Base-by-base conservation (phyloP, 805 yeast genomes). In the Metschnikowia borealis region DNA sequence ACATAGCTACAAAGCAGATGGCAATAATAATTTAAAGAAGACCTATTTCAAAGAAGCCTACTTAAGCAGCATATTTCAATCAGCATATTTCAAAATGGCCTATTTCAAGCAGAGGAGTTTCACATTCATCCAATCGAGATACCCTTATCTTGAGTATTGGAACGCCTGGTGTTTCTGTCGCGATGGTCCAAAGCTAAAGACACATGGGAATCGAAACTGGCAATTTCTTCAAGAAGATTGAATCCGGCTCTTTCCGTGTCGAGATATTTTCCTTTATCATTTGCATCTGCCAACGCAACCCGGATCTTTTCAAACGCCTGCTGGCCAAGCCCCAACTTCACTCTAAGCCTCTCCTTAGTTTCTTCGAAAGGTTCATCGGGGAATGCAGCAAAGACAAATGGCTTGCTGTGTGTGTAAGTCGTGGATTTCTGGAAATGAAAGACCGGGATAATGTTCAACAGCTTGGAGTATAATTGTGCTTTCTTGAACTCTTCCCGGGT, bases 121-220 rank as follows among this genome's bases (percentile, higher is more conserved):
- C 14, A 8, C 31, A 11, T 11, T 46, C 48, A 71, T 49, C 66
- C 69, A 36, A 74, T 73, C 17, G 75, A 71, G 44, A 74, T 73
- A 17, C 78, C 78, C 57, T 70, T 73, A 46, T 74, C 78, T 47
- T 64, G 65, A 18, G 64, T 67, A 46, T 57, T 63, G 44, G 62
- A 61, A 26, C 71, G 68, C 44, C 66, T 68, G n/a, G 83, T 78
- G 38, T 83, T 73, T 61, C 94, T 80, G 63, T 89, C 97, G 1
- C 94, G 90, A 61, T 89, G 96, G 62, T 94, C 97, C 62, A 94
- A 72, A 26, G 91, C 95, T 46, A 94, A 69, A 32, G 74, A 75
- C 51, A 80, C 84, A 41, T 73, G 73, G 8, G 73, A 70, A 15
- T 71, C 64, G 15, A 62, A 56, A 35, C 61, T 62, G 2, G 65